Conservation (phyloP, 2,329 filamentous ascomycete species). For the Epichloe festucae region DNA sequence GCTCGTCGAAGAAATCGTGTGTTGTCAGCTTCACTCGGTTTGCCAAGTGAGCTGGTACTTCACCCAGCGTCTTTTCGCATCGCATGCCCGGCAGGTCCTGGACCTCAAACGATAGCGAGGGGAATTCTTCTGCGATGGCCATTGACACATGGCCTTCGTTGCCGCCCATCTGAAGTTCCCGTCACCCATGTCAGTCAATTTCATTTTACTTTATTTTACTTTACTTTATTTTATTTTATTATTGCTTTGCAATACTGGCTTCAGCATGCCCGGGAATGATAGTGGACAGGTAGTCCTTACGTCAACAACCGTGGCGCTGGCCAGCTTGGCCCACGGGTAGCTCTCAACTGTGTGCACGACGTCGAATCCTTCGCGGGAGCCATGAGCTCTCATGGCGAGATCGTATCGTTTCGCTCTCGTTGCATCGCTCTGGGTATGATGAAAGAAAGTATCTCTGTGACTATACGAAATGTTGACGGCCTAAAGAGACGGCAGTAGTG, state of each 20-base stretch:
- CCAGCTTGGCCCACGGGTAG: slow-evolving; percentile 14
- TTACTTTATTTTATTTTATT: neutral
- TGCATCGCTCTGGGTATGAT: slow-evolving; percentile 16
- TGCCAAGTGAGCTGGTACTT: slow-evolving; percentile 19
- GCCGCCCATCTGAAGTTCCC: slow-evolving; percentile 12
- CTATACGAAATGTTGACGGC: slow-evolving; percentile 17
- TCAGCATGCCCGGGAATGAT: neutral
- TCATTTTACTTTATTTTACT: neutral
- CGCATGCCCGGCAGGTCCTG: slow-evolving; percentile 33
- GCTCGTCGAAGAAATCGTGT: slow-evolving; percentile 41
- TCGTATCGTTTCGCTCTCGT: slow-evolving; percentile 16
- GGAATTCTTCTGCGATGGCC: slow-evolving; percentile 12
- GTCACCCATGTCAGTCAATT: no score
- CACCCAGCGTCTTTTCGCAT: slow-evolving; percentile 19
- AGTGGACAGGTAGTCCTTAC: slow-evolving; percentile 6
- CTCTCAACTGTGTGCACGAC: slow-evolving; percentile 10
- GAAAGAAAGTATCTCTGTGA: slow-evolving; percentile 14
- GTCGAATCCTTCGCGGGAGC: slow-evolving; percentile 12
- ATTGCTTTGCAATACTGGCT: neutral
- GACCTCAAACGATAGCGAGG: slow-evolving; percentile 28
- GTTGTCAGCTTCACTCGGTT: slow-evolving; percentile 24
- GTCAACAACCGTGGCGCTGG: slow-evolving; percentile 14
- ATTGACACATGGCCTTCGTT: slow-evolving; percentile 13
- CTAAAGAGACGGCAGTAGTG: neutral
- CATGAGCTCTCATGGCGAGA: slow-evolving; percentile 19